phyloP scores from a whole-genome alignment of 1,139 yeast genomes.

The Entelexis paramagnoliae region DNA sequence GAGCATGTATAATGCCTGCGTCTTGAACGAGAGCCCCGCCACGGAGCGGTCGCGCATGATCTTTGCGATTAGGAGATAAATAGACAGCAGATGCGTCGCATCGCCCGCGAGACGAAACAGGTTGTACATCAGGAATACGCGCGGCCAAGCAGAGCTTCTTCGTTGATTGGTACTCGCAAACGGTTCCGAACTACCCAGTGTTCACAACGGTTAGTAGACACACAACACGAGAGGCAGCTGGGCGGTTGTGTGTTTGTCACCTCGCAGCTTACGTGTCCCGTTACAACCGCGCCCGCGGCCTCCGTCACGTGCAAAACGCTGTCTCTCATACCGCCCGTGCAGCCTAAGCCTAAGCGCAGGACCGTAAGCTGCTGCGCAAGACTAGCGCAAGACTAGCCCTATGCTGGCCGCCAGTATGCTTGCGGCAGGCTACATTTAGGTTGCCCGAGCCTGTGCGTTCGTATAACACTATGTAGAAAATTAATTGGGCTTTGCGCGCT shows the following conservation, averaged over 20 bases:
- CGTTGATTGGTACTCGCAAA: neutral
- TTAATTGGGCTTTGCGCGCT: neutral
- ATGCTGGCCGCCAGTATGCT: too few species aligned
- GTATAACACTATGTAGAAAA: too few species aligned
- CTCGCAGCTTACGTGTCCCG: slow-evolving; percentile 1
- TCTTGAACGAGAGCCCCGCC: slow-evolving; percentile 78
- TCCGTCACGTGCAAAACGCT: neutral
- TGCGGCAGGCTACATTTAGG: too few species aligned
- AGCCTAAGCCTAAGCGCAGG: neutral
- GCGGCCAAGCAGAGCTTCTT: neutral
- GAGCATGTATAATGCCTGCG: slow-evolving; percentile 67
- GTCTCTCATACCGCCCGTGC: neutral
- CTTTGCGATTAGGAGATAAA: slow-evolving; percentile 60
- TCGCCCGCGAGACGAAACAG: slow-evolving; percentile 41
- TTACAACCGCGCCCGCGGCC: neutral
- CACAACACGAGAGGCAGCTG: neutral
- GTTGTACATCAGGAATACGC: slow-evolving; percentile 24
- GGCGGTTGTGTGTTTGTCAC: neutral
- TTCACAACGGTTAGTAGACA: neutral
- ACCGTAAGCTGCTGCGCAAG: neutral
- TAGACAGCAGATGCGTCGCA: slow-evolving; percentile 71
- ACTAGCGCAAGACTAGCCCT: too few species aligned
- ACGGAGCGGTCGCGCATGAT: slow-evolving; percentile 58
- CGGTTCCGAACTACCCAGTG: neutral
- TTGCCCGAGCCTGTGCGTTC: too few species aligned